Conservation (phyloP, 2,329 filamentous ascomycete species). For the Pseudogymnoascus sp. region DNA sequence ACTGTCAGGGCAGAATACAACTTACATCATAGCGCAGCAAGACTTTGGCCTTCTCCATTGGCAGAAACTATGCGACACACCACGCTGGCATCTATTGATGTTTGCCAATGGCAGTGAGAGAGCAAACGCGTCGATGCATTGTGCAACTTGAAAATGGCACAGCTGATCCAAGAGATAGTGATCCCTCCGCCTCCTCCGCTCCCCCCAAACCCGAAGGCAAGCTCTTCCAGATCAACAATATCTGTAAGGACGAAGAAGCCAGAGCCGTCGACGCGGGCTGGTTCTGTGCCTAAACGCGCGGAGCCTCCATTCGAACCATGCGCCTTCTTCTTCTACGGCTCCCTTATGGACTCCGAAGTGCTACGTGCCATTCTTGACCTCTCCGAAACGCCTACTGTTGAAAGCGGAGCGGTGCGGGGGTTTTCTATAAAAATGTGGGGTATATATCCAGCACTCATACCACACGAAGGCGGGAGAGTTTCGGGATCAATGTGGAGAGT, state of each 20-base stretch:
- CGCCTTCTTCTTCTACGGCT: conserved; percentile 30
- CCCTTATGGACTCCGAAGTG: conserved; percentile 28
- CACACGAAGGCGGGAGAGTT: background rate
- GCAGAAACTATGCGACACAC: background rate
- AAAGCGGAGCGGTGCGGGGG: conserved; percentile 21
- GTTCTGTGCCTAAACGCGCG: too few species aligned
- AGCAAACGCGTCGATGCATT: background rate
- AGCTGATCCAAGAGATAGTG: background rate
- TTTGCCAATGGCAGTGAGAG: background rate
- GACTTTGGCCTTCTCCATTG: background rate
- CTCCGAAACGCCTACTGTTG: conserved; percentile 20
- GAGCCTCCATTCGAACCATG: conserved; percentile 19
- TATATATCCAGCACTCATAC: conserved; percentile 24
- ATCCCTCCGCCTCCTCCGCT: background rate
- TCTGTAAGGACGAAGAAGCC: background rate
- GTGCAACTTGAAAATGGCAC: background rate
- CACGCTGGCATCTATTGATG: background rate
- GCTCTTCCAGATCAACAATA: background rate
- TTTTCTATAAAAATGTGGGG: conserved; percentile 29
- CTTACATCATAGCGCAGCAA: background rate
- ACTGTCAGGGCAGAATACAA: background rate
- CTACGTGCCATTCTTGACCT: conserved; percentile 26
- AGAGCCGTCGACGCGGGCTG: background rate
- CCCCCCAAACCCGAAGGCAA: background rate
- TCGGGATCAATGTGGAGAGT: background rate